Evolutionary conservation across 106 monocot species (phyloP), one percentile per base, ranked within the genome.

Genomic region (Iris macrosiphon): DNA sequence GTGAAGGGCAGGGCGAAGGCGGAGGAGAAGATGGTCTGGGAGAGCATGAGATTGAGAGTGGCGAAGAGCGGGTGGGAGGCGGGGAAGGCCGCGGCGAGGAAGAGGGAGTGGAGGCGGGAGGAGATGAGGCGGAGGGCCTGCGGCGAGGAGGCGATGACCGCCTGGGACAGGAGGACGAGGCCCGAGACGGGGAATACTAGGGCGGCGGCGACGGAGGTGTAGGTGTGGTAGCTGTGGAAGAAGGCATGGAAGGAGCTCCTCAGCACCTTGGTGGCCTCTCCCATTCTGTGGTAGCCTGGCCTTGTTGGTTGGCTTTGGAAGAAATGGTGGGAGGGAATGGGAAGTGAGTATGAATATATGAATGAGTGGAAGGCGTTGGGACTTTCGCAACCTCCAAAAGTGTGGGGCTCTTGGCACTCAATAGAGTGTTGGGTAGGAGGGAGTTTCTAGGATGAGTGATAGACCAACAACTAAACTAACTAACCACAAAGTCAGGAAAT

Each of bases 201-300:
- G 45, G 89, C 20, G 11, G 68, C 62, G 12, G 81, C 75, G 3
- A 70, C 42, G 57, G 82, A 64, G 64, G 76, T 35, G 57, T 76
- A 82, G 66, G 53, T 28, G 14, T 77, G 71, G 59, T 89, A 95
- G 69, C 57, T 69, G 15, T 62, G 24, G 61, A 74, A 66, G 74
- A 95, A 85, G 17, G 74, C 54, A 57, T 71, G 40, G 53, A 82
- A 64, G 41, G 95, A 61, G 49, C 56, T 79, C 27, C 85, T 76
- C 4, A 89, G 18, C 60, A 85, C 63, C 40, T 46, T 71, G 51
- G 41, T 64, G 32, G 76, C 64, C 42, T 46, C 58, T 29, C 59
- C 85, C 89, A 72, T 79, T 28, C 23, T 52, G 26, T 38, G n/a
- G n/a, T n/a, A n/a, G n/a, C n/a, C n/a, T n/a, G n/a, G n/a, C n/a